These are phyloP conservation scores for Abortiporus biennis DNA, from an alignment of 1,284 basidiomycete species.

Conservation along the genomic window DNA sequence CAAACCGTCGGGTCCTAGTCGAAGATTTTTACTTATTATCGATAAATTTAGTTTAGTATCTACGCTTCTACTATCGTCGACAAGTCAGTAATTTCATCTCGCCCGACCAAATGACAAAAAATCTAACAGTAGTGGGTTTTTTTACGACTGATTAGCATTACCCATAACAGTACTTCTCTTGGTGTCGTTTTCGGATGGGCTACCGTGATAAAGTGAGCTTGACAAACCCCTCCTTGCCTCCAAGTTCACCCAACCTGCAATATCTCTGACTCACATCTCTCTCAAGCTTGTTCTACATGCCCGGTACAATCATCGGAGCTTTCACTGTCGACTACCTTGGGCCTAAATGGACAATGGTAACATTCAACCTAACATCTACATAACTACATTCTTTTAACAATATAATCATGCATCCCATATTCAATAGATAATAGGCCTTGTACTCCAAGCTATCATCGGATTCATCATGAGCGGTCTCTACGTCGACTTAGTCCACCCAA, in stretches of 20 bases:
- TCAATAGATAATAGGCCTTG: slow-evolving; percentile 59
- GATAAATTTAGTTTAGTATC: slow-evolving; percentile 53
- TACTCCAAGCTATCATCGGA: slow-evolving; percentile 67
- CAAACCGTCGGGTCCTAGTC: too few species aligned
- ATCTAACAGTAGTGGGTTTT: slow-evolving; percentile 2
- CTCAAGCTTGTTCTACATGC: slow-evolving; percentile 70
- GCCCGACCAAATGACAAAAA: too few species aligned
- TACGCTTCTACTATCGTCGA: slow-evolving; percentile 77
- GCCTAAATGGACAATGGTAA: slow-evolving; percentile 77
- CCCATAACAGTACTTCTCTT: slow-evolving; percentile 45
- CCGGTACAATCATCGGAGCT: slow-evolving; percentile 74
- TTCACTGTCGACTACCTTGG: slow-evolving; percentile 73
- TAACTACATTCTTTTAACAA: too few species aligned
- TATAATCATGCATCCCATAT: background rate
- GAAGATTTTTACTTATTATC: slow-evolving; percentile 39
- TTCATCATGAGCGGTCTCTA: slow-evolving; percentile 87
- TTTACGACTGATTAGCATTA: slow-evolving; percentile 40
- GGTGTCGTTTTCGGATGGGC: slow-evolving; percentile 70
- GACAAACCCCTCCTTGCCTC: slow-evolving; percentile 1
- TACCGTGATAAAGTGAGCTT: slow-evolving; percentile 70
- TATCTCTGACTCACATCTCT: too few species aligned
- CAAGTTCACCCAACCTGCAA: too few species aligned
- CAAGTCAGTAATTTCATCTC: slow-evolving; percentile 32
- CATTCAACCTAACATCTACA: too few species aligned
- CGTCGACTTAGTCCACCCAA: slow-evolving; percentile 46